These are phyloP conservation scores for Crithidia fasciculata DNA, from an alignment of 208 protist genomes.

Conservation along the genomic window DNA sequence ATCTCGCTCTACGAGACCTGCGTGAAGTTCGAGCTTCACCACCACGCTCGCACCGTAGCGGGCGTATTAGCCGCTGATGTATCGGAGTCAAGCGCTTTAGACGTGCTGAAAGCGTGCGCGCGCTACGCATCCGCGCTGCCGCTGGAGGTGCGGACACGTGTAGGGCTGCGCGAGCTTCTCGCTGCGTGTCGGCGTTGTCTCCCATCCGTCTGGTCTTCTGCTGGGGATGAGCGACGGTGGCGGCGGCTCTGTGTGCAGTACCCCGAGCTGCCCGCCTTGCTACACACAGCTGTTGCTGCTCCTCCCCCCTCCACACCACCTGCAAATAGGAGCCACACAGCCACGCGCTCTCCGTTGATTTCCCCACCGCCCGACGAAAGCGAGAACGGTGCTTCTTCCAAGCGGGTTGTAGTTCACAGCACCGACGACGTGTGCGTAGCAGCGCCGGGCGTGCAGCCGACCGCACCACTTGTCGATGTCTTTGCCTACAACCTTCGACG, in stretches of 20 bases:
- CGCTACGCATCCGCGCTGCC: slow-evolving; percentile 20
- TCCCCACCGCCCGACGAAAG: neutral
- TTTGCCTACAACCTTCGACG: slow-evolving; percentile 20
- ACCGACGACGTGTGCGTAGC: neutral
- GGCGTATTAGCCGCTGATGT: slow-evolving; percentile 1
- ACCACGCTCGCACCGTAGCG: slow-evolving; percentile 22
- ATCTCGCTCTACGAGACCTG: slow-evolving; percentile 44
- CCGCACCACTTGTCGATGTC: slow-evolving; percentile 5
- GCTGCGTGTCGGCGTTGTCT: slow-evolving; percentile 9
- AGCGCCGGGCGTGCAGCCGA: neutral
- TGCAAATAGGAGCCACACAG: neutral
- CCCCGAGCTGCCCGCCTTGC: slow-evolving; percentile 23
- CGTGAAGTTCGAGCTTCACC: slow-evolving; percentile 33
- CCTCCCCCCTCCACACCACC: neutral
- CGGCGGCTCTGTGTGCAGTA: slow-evolving; percentile 20
- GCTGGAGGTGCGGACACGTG: neutral
- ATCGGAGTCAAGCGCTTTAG: slow-evolving; percentile 4
- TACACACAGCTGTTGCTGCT: neutral
- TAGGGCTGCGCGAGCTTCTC: slow-evolving; percentile 17
- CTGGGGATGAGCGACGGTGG: slow-evolving; percentile 18
- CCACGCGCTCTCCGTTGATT: neutral
- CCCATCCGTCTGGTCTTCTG: neutral
- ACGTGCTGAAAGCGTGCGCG: slow-evolving; percentile 23
- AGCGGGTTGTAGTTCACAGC: neutral
- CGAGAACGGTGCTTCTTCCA: neutral